Evolutionary conservation across 768 basidiomycete genomes (phyloP), one percentile per base, ranked within the genome.

Genomic region (Termitomyces sp.): DNA sequence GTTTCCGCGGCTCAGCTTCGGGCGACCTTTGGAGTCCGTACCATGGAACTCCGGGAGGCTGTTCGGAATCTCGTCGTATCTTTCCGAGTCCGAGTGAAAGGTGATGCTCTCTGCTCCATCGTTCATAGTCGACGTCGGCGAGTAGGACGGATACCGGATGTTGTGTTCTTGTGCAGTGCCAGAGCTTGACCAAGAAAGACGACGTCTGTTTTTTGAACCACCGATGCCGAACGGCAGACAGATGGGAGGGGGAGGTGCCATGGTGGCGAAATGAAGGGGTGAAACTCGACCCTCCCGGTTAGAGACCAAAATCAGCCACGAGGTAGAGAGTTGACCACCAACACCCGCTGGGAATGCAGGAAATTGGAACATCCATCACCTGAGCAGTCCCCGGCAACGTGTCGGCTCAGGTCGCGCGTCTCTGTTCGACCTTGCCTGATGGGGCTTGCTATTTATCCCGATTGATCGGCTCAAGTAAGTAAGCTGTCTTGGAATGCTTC

Each of bases 51-150:
- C 73, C 2, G 73, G 74, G 12, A 77, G 61, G 15, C 72, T 67
- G 14, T 69, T 64, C 7, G 79, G 76, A 4, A 77, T 70, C 31
- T 79, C 78, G 60, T 85, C 84, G 71, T 87, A 88, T 51, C 76
- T 76, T 64, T 88, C 86, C 1, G 86, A 85, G 68, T 88, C 86
- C 0, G 84, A 78, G 63, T 79, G 79, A 65, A 87, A 88, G 2
- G 82, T 78, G 20, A 88, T 72, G 63, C 79, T 81, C 56, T 82
- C 81, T 1, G 78, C 72, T 32, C 69, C 69, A 42, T 80, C 76
- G 29, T 78, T 73, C 48, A 81, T 63, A 9, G 77, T 79, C 17
- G 77, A 79, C 0, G 78, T 74, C 0, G 79, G 76, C 0, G 83
- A 82, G 60, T 74, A 74, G 48, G 83, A 75, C 64, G 78, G 73